Evolutionary conservation across 192 early-diverging fungal genomes (phyloP).

Genomic region (Chytriomyces hyalinus): DNA sequence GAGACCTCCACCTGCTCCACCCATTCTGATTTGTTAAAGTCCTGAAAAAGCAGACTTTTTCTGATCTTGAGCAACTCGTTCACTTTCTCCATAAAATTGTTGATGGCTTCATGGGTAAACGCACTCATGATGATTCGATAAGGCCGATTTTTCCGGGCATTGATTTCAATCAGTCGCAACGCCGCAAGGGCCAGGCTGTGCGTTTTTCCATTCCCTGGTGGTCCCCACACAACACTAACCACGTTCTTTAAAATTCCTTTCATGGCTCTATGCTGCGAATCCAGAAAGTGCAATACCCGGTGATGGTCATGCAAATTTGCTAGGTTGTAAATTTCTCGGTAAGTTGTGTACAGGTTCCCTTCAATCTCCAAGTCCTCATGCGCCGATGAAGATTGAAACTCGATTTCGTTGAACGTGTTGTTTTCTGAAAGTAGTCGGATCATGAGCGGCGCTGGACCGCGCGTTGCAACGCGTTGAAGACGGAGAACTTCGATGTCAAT

Average conservation of each 20-base stretch:
- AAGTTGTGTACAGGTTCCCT: slow-evolving; percentile 18
- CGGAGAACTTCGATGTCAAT: slow-evolving; percentile 32
- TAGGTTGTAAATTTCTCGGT: slow-evolving; percentile 32
- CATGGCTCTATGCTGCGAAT: slow-evolving; percentile 38
- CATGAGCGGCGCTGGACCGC: slow-evolving; percentile 29
- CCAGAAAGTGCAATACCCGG: slow-evolving; percentile 28
- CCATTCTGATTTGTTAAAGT: slow-evolving; percentile 32
- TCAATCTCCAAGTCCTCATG: slow-evolving; percentile 17
- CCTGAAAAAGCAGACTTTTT: neutral
- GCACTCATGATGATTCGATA: slow-evolving; percentile 43
- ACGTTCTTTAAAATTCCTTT: slow-evolving; percentile 23
- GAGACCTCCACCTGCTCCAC: slow-evolving; percentile 9
- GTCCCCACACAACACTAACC: slow-evolving; percentile 44
- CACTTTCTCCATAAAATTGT: slow-evolving; percentile 40
- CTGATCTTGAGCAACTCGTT: slow-evolving; percentile 6
- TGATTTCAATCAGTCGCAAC: slow-evolving; percentile 46
- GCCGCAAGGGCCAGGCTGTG: slow-evolving; percentile 45
- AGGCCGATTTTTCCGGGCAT: slow-evolving; percentile 2
- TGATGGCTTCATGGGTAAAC: slow-evolving; percentile 42
- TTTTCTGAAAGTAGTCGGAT: slow-evolving; percentile 28
- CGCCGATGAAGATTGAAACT: neutral
- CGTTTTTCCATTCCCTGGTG: slow-evolving; percentile 53
- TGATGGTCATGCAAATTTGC: neutral
- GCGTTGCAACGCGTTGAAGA: neutral
- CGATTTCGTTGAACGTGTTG: slow-evolving; percentile 5